These are phyloP conservation scores for Xylaria scruposa DNA, from an alignment of 495 filamentous ascomycete species.

Conservation along the genomic window DNA sequence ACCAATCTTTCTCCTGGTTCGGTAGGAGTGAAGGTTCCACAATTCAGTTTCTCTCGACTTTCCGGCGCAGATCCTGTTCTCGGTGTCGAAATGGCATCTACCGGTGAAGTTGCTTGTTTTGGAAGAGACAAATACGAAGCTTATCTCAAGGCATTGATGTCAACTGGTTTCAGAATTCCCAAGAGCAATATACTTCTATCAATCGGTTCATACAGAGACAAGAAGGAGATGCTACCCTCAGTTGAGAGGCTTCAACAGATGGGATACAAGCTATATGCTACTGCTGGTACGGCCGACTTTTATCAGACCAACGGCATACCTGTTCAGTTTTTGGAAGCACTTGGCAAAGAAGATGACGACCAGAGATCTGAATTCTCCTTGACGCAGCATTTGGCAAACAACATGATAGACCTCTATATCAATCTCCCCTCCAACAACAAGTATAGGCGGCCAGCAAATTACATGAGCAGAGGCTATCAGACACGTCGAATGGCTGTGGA, in stretches of 20 bases:
- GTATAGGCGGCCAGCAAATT: conserved; percentile 93
- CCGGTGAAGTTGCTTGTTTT: conserved; percentile 97
- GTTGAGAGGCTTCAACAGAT: conserved; percentile 85
- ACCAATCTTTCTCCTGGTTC: conserved; percentile 77
- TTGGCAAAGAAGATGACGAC: conserved; percentile 69
- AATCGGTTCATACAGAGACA: conserved; percentile 97
- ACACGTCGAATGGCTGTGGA: conserved; percentile 98
- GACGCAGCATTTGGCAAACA: conserved; percentile 93
- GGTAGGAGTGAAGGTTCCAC: conserved; percentile 96
- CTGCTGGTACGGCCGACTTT: conserved; percentile 94
- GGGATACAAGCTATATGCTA: conserved; percentile 94
- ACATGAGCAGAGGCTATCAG: conserved; percentile 96
- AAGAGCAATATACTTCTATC: conserved; percentile 94
- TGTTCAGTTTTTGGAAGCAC: conserved; percentile 88
- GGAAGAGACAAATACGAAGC: conserved; percentile 96
- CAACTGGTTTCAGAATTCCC: conserved; percentile 95
- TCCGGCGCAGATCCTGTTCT: conserved; percentile 96
- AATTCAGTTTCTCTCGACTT: conserved; percentile 97
- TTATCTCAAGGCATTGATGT: conserved; percentile 92
- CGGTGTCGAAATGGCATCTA: conserved; percentile 99
- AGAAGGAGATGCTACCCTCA: conserved; percentile 94
- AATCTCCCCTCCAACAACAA: conserved; percentile 98
- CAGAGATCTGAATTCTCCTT: conserved; percentile 96
- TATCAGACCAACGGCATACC: conserved; percentile 88
- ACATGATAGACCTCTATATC: conserved; percentile 97